These are phyloP conservation scores for Tephrocybe sp. DNA, from an alignment of 768 basidiomycete species.

Conservation along the genomic window DNA sequence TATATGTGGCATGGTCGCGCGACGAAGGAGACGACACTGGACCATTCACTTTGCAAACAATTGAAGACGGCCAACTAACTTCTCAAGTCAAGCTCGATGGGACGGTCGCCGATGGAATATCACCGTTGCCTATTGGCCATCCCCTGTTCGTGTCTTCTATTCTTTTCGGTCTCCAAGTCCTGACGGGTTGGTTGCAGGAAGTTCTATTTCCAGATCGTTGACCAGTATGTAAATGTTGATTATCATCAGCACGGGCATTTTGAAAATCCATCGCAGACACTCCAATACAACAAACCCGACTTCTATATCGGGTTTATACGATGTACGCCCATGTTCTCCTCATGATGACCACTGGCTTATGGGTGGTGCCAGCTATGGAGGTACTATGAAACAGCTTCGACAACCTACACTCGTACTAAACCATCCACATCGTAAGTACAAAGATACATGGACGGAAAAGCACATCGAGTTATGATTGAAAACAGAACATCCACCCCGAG, in stretches of 20 bases:
- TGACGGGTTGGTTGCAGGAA: background rate
- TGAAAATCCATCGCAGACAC: background rate
- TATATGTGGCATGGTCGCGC: background rate
- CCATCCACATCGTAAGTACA: no score
- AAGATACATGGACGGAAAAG: no score
- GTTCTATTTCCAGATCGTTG: conserved; percentile 1
- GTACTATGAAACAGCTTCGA: background rate
- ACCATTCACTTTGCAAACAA: background rate
- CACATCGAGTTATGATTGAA: no score
- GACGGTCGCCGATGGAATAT: background rate
- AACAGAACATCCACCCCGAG: no score
- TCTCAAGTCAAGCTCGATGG: background rate
- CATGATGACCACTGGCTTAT: no score
- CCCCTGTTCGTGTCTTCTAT: background rate
- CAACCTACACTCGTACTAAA: background rate
- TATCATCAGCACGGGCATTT: no score
- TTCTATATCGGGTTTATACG: background rate
- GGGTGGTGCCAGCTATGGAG: background rate
- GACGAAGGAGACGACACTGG: background rate
- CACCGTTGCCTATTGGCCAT: background rate
- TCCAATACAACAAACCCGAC: background rate
- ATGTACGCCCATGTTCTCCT: background rate
- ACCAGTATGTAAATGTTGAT: background rate
- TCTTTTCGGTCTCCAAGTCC: background rate
- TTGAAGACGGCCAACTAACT: background rate